Evolutionary conservation across 352 stramenopile species (phyloP), one percentile per base, ranked within the genome.

Genomic region (Phytophthora syringae): DNA sequence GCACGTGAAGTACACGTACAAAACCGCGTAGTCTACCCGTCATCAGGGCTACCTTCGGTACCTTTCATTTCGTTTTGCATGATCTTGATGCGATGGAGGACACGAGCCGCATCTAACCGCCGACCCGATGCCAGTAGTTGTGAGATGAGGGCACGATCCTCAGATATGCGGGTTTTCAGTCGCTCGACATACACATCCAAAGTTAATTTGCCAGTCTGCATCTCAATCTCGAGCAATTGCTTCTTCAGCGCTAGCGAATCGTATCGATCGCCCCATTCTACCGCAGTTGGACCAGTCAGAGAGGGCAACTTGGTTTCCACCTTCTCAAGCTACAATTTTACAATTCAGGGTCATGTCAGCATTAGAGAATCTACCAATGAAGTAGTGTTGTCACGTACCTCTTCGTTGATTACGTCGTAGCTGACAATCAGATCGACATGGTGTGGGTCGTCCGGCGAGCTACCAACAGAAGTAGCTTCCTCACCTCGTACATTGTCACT

Each of bases 401-500:
- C 86, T 73, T 94, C 82, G 37, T 86, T 90, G 16, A 94, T 91
- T 53, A 94, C 84, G 53, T 94, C 86, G 72, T 94, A 94, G 72
- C 86, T 94, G 49, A 92, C 53, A 52, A 94, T 91, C 42, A 90
- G 32, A 64, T 93, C 84, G 11, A 90, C 51, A 63, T 86, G 62
- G 37, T 92, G 84, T 5, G 83, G 79, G 43, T 94, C 68, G 7
- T 72, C 67, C 7, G 60, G 3, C 2, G 51, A 36, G 27, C 27
- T 15, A 24, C 42, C 15, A 2, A 7, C 18, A 54, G 36, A 28
- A 55, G n/a, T 7, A 40, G 16, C 16, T 59, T 71, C 21, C 2
- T 50, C 39, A 5, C 64, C 34, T 16, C 48, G 12, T 25, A 40
- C n/a, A 5, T 39, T 25, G 43, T 40, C 7, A 40, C 21, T 60